Evolutionary conservation across 176 grass and related monocot species (phyloP), one percentile per base, ranked within the genome.

Genomic region (Microstegium vimineum): DNA sequence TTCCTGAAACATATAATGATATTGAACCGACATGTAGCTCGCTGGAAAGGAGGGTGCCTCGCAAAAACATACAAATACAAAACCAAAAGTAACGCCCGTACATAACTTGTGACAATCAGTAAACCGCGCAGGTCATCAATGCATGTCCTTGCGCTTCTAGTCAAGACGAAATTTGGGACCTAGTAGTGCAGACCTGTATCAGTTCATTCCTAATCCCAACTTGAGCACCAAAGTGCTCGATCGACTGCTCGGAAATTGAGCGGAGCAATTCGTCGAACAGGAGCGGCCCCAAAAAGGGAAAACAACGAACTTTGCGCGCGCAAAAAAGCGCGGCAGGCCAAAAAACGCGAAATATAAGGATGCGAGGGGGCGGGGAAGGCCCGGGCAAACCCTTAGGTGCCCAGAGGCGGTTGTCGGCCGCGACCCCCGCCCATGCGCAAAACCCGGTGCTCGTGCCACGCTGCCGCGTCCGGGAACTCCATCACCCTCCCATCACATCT

Each of bases 381-480:
- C 36, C 36, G 38, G 9, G 4, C 17, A 45, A 56, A 43, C 88
- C 91, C 91, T 86, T 94, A 23, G 89, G 76, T 73, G 78, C 89
- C 94, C 91, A 97, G 61, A 97, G 78, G 66, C 65, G 72, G 83
- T 92, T 85, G 74, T 46, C 76, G 79, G 45, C 74, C 71, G 94
- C 87, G 61, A 94, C 74, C 60, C 51, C 69, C 26, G 74, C 40
- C 94, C 94, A 94, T 15, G 79, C 52, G 35, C 52, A 67, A 94
- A 15, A 94, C 82, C 33, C 85, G 11, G 84, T 88, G 71, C 91
- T 74, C 87, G 89, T 75, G 87, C 93, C 86, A 89, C 86, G 93
- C 90, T 89, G 86, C 83, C 64, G 88, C 90, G 88, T 91, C 90
- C 67, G 86, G 65, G 51, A 82, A 76, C 74, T 83, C 85, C 49